Base-by-base conservation (phyloP, 208 protist genomes). In the Leishmania braziliensis region DNA sequence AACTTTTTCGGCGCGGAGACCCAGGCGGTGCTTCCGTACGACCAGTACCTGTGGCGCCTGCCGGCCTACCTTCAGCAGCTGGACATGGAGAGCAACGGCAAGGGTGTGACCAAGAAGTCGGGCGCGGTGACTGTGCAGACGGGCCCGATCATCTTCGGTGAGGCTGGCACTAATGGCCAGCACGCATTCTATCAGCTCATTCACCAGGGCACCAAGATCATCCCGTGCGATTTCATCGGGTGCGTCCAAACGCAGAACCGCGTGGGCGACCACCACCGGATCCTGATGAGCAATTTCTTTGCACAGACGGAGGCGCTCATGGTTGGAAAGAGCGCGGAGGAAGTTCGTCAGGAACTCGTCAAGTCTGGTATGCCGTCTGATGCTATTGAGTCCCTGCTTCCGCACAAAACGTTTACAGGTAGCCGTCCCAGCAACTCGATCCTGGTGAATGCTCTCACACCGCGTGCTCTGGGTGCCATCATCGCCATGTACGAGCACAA, bases 401-500 rank as follows among this genome's bases (percentile, higher is more conserved):
- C 93, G 54, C 92, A 96, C 84, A 97, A 97, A 85, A 95, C 88
- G 5, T 98, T 99, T 83, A 91, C 84, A 36, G 99, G 99, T 56
- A 99, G 98, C 86, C 85, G 94, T 39, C 99, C 99, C 16, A 99
- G 98, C 74, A 99, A 98, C 84, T 96, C 94, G 14, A 97, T 99
- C 72, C 75, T 99, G 78, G 92, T 99, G n/a, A 92, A 96, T 43
- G 96, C 96, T 71, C 85, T 99, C 18, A 99, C 96, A 9, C 98
- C 99, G 8, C 87, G 89, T 43, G 91, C 91, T 6, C 84, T 99
- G 16, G 99, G 99, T 72, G 85, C 94, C 16, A 92, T 99, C n/a
- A 92, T 99, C 83, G 98, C 98, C n/a, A 94, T 99, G 90, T 99
- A 99, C 84, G 98, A 99, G 88, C 98, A 99, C 84, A 99, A 99